Conservation (phyloP, 257 asterid genomes). For the Lantana camara region DNA sequence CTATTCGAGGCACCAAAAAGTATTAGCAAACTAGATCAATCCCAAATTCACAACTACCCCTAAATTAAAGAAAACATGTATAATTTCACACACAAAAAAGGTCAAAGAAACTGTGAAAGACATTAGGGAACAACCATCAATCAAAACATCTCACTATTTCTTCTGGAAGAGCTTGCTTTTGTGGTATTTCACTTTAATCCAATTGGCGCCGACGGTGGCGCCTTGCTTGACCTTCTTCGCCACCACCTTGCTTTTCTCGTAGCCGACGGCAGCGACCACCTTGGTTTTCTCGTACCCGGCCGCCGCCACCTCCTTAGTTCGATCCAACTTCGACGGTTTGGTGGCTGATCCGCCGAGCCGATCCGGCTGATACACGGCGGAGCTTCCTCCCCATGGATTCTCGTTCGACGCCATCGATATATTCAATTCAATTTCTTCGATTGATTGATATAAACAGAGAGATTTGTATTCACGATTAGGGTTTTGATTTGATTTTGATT, state of each 20-base stretch:
- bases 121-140: no score
- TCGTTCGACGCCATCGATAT: slow-evolving; percentile 11
- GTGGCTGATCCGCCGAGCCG: neutral
- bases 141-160: neutral
- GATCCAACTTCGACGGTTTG: slow-evolving; percentile 33
- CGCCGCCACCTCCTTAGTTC: slow-evolving; percentile 47
- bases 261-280: slow-evolving; percentile 47
- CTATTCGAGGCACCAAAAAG: no score
- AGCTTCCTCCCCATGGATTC: slow-evolving; percentile 14
- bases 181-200: slow-evolving; percentile 50
- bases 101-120: no score
- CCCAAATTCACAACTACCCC: no score
- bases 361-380: slow-evolving; percentile 4
- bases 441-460: no score
- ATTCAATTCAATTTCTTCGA: neutral
- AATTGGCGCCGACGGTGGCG: slow-evolving; percentile 45
- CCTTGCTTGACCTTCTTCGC: slow-evolving; percentile 49
- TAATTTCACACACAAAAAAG: no score
- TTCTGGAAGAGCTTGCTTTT: slow-evolving; percentile 30
- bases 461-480: no score
- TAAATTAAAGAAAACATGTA: no score
- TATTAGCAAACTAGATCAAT: no score
- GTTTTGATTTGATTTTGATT: no score
- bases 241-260: slow-evolving; percentile 16
- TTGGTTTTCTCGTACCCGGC: slow-evolving; percentile 48